A percentile compares a stretch with the other conserved stretches of the same genome.
Evolutionary conservation across 2,329 filamentous ascomycete species (phyloP).

Genomic region (Fusarium sp.): DNA sequence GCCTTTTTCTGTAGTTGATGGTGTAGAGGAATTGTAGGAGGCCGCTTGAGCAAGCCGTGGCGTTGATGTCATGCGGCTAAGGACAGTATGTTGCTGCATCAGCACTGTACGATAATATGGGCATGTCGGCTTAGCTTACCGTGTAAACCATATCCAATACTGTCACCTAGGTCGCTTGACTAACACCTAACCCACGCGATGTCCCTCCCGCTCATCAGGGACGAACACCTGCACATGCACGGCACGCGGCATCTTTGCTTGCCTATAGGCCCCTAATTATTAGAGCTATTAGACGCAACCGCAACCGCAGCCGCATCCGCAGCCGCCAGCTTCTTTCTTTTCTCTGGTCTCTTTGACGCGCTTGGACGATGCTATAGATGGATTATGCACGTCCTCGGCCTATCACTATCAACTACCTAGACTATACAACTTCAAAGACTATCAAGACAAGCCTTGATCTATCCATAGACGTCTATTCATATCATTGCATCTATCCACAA

Average conservation of each 20-base stretch:
- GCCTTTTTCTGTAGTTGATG: conserved; percentile 26
- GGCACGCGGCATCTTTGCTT: conserved; percentile 20
- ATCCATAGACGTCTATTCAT: neutral
- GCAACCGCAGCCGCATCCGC: conserved; percentile 6
- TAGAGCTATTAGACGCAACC: conserved; percentile 22
- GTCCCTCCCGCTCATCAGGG: conserved; percentile 37
- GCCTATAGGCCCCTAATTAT: conserved; percentile 24
- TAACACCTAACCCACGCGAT: conserved; percentile 28
- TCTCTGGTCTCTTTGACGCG: conserved; percentile 14
- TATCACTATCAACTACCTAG: conserved; percentile 1
- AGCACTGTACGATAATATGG: neutral
- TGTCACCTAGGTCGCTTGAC: conserved; percentile 40
- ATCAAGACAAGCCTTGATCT: neutral
- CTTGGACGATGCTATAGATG: conserved; percentile 3
- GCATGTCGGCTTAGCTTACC: accelerated
- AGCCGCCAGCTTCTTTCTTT: conserved; percentile 9
- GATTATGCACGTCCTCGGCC: neutral
- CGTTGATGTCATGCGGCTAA: conserved; percentile 24
- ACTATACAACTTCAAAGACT: conserved; percentile 19
- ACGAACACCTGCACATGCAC: conserved; percentile 39
- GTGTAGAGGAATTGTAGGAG: conserved; percentile 29
- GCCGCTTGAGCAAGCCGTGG: conserved; percentile 28
- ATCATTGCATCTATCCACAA: neutral
- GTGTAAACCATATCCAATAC: accelerated
- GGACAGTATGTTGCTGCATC: accelerated